phyloP scores from a whole-genome alignment of 345 rosid species.

The Eucalyptus sideroxylon region DNA sequence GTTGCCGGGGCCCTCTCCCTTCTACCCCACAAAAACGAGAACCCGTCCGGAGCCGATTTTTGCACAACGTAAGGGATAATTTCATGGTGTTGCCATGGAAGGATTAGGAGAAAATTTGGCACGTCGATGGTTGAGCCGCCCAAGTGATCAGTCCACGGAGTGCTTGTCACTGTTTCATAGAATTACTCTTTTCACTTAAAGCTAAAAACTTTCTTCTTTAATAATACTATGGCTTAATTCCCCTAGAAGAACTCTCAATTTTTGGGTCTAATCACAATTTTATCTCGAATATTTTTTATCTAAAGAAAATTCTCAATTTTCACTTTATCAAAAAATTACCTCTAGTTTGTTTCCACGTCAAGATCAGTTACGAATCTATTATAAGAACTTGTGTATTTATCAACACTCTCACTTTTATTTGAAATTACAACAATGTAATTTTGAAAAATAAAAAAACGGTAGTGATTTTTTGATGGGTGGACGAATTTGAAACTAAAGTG shows the following conservation, averaged over 20 bases:
- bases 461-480: fast-evolving
- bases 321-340: fast-evolving
- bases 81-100: background rate
- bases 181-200: background rate
- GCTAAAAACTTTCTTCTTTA: background rate
- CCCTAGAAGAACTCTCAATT: background rate
- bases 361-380: fast-evolving
- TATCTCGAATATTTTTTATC: background rate
- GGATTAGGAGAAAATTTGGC: background rate
- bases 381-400: fast-evolving
- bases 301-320: background rate
- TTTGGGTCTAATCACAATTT: background rate
- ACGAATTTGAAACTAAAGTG: background rate
- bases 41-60: background rate
- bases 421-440: background rate
- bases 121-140: background rate
- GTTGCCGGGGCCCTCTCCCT: background rate
- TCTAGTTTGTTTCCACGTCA: background rate
- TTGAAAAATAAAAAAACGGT: too few species aligned
- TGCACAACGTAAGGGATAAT: background rate
- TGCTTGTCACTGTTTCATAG: background rate
- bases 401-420: background rate
- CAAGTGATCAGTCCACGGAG: background rate
- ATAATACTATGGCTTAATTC: background rate
- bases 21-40: too few species aligned